A percentile compares a stretch with the other conserved stretches of the same genome.
Conservation (phyloP, 2,329 filamentous ascomycete species). For the Epichloe glyceriae region DNA sequence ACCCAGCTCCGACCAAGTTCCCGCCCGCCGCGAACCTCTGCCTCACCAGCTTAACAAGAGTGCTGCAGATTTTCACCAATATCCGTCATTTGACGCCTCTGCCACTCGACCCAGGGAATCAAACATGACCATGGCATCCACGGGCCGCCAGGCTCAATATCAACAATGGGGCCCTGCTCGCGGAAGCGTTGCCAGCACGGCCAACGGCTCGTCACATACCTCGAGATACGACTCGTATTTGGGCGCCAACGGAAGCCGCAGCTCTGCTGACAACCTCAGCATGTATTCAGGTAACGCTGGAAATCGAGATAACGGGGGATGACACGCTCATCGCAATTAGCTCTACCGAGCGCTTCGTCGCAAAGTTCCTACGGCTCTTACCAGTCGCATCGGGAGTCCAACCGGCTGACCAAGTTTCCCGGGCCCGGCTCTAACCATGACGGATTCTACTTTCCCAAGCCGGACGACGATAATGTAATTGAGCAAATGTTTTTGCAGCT, state of each 20-base stretch:
- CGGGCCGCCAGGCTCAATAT: conserved; percentile 58
- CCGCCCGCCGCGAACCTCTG: conserved; percentile 55
- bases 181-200: conserved; percentile 40
- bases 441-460: conserved; percentile 53
- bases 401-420: conserved; percentile 42
- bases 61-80: conserved; percentile 75
- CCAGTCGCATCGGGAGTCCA: conserved; percentile 39
- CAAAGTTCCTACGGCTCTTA: conserved; percentile 40
- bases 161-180: conserved; percentile 59
- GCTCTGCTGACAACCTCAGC: conserved; percentile 40
- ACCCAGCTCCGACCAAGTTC: conserved; percentile 50
- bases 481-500: conserved; percentile 85
- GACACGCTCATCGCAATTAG: conserved; percentile 25
- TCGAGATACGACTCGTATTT: conserved; percentile 53
- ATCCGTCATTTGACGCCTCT: conserved; percentile 57
- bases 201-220: conserved; percentile 36
- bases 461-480: conserved; percentile 68
- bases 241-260: conserved; percentile 45
- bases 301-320: conserved; percentile 25
- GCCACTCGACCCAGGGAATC: conserved; percentile 24
- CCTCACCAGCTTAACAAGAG: conserved; percentile 75
- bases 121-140: conserved; percentile 49
- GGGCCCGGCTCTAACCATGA: conserved; percentile 27
- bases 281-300: conserved; percentile 42
- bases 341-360: conserved; percentile 41